Evolutionary conservation across 192 early-diverging fungal species (phyloP).

Genomic region (Coemansia nantahalensis): DNA sequence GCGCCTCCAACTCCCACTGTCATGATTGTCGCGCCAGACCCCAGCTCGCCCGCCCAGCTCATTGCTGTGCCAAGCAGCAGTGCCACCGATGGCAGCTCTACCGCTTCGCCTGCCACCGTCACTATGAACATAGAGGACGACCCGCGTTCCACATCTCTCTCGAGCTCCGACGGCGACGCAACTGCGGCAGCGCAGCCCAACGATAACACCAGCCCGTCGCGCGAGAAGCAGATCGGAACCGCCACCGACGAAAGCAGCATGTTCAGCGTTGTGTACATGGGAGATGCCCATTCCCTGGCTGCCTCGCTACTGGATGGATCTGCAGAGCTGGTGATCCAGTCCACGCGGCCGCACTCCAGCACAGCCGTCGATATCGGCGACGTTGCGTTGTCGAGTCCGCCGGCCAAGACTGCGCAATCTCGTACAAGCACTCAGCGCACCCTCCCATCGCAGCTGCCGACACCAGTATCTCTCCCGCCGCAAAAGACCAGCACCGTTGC

Average conservation of each 20-base stretch:
- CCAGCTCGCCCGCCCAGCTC: neutral
- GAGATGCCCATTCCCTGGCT: too few species aligned
- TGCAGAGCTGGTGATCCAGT: too few species aligned
- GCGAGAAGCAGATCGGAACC: slow-evolving; percentile 13
- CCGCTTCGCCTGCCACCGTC: neutral
- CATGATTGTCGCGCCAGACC: slow-evolving; percentile 14
- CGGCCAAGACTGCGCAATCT: too few species aligned
- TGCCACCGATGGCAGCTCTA: neutral
- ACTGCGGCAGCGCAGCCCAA: neutral
- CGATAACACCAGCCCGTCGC: neutral
- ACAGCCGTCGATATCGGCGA: too few species aligned
- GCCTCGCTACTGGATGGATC: too few species aligned
- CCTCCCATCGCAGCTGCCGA: too few species aligned
- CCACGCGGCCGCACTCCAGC: too few species aligned
- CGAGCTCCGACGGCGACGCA: neutral
- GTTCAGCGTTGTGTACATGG: slow-evolving; percentile 20
- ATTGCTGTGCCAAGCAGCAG: neutral
- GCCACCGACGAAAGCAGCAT: slow-evolving; percentile 27
- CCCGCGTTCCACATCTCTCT: too few species aligned
- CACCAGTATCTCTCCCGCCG: too few species aligned
- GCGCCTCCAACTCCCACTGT: slow-evolving; percentile 14
- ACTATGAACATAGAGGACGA: neutral
- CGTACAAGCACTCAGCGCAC: too few species aligned
- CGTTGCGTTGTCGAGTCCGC: too few species aligned
- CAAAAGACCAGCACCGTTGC: too few species aligned